A percentile compares a stretch with the other conserved stretches of the same genome.
Conservation (phyloP, 345 rosid genomes). For the Melaleuca alternifolia region DNA sequence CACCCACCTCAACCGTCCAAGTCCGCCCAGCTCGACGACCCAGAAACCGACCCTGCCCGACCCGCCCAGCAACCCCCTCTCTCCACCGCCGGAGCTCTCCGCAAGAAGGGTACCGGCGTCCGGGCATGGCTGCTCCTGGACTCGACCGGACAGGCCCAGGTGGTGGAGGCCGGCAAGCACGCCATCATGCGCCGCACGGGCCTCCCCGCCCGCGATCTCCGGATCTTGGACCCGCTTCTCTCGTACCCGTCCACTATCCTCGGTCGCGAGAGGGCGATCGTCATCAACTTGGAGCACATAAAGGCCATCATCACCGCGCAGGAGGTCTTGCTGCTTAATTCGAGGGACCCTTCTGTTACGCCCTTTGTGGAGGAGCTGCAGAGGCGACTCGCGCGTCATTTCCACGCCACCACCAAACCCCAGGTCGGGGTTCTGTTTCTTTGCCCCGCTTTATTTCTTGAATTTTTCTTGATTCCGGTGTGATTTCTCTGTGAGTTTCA, state of each 20-base stretch:
- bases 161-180: constrained; percentile 70
- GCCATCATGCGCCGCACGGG: constrained; percentile 90
- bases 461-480: background rate
- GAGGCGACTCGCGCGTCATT: constrained; percentile 43
- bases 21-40: constrained; percentile 21
- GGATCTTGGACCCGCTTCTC: constrained; percentile 82
- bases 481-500: background rate
- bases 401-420: constrained; percentile 51
- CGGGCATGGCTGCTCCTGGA: constrained; percentile 62
- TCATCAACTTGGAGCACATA: constrained; percentile 83
- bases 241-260: constrained; percentile 83
- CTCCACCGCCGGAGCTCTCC: constrained; percentile 19
- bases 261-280: constrained; percentile 87
- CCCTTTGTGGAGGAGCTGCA: constrained; percentile 75
- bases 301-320: constrained; percentile 90
- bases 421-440: constrained; percentile 28
- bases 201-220: constrained; percentile 80
- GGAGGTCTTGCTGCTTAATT: constrained; percentile 75
- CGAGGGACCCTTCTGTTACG: constrained; percentile 65
- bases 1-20: constrained; percentile 1
- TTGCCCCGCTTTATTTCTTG: background rate
- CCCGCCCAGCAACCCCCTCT: constrained; percentile 1
- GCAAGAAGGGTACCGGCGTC: constrained; percentile 61
- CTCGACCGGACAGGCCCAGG: constrained; percentile 43
- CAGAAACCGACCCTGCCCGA: constrained; percentile 12